Percentiles rank a stretch among this genome's conserved stretches.
Conservation (phyloP, 345 rosid genomes). For the Eucalyptus albens region DNA sequence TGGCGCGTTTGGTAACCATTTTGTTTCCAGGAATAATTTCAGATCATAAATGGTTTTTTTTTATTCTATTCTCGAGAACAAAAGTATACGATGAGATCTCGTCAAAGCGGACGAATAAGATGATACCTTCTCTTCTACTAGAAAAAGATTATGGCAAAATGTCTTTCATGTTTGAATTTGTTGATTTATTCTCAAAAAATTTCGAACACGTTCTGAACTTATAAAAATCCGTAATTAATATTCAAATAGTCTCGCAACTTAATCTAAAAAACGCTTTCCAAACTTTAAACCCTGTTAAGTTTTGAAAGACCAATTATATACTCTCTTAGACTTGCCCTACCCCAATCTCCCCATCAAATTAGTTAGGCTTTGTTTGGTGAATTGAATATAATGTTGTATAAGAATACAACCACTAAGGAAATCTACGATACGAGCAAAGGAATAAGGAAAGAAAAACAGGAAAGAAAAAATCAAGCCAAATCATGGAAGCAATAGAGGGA, state of each 20-base stretch:
- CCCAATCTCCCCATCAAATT: neutral
- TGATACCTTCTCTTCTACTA: neutral
- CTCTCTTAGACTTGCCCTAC: neutral
- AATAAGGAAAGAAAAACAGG: rapidly evolving
- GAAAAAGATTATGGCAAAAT: too few species aligned
- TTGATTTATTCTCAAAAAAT: rapidly evolving
- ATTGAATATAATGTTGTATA: rapidly evolving
- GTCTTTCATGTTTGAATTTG: neutral
- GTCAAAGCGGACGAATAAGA: rapidly evolving
- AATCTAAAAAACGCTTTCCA: rapidly evolving
- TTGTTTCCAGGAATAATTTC: too few species aligned
- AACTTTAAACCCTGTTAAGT: rapidly evolving
- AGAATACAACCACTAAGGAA: rapidly evolving
- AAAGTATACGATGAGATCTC: neutral
- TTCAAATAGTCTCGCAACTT: too few species aligned
- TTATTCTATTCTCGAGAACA: too few species aligned
- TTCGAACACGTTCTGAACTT: rapidly evolving
- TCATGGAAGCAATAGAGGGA: neutral
- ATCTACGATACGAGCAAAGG: rapidly evolving
- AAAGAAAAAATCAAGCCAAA: neutral
- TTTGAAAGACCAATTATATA: neutral
- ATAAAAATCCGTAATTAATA: too few species aligned
- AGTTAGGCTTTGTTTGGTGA: neutral
- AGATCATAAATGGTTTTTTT: too few species aligned
- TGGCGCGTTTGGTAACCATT: too few species aligned